A percentile compares a stretch with the other conserved stretches of the same genome.
Conservation (phyloP, 1,284 basidiomycete genomes). For the Irpex sp. region DNA sequence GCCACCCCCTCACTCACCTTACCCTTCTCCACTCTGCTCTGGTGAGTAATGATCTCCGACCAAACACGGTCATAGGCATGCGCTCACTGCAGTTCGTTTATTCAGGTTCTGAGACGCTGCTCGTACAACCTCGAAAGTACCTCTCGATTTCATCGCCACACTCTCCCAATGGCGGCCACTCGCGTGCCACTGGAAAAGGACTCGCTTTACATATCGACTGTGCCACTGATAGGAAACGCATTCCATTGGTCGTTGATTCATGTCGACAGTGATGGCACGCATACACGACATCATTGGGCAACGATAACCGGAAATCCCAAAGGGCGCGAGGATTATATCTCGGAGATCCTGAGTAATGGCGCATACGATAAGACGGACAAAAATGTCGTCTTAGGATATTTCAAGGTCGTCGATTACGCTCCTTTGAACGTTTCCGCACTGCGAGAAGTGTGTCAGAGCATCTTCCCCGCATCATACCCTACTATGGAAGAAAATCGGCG, state of each 20-base stretch:
- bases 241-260: conserved; percentile 22
- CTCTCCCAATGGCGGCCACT: too few species aligned
- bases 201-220: conserved; percentile 16
- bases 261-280: conserved; percentile 14
- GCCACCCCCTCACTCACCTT: too few species aligned
- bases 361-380: conserved; percentile 12
- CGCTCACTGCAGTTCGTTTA: too few species aligned
- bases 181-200: not conserved
- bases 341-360: conserved; percentile 14
- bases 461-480: conserved; percentile 13
- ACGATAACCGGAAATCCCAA: conserved; percentile 12
- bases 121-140: too few species aligned
- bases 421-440: conserved; percentile 10
- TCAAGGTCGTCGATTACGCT: conserved; percentile 16
- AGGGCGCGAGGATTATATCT: conserved; percentile 18
- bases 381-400: conserved; percentile 17
- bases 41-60: too few species aligned
- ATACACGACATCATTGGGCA: conserved; percentile 21
- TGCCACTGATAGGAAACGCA: conserved; percentile 14
- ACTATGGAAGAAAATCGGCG: conserved; percentile 18
- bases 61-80: too few species aligned
- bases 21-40: too few species aligned
- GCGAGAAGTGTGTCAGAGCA: conserved; percentile 8
- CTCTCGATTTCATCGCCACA: too few species aligned
- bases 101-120: too few species aligned